Evolutionary conservation across 345 rosid species (phyloP), one percentile per base, ranked within the genome.

Genomic region (Bruguiera parviflora): DNA sequence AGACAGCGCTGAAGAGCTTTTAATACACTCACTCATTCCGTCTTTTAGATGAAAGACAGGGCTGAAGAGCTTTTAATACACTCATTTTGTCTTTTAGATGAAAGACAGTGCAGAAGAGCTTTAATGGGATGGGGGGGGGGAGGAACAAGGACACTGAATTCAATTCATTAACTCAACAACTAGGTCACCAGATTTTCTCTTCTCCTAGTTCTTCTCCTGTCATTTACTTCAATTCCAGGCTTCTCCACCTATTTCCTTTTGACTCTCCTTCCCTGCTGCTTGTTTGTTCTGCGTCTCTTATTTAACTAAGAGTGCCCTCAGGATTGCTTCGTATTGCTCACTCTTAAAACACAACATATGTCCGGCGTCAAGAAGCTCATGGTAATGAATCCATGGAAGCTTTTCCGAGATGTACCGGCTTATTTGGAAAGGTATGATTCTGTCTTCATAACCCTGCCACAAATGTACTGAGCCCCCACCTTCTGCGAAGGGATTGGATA

Each of bases 351-450:
- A 47, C 53, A 89, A 31, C 28, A 84, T 32, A 80, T 92, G 96
- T 11, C 98, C 98, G 21, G 75, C 73, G 16, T 84, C 84, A 27
- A 75, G 72, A 71, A 91, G 82, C 65, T 94, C 91, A 1, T 94
- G 91, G 77, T 89, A 89, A 16, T 64, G 84, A 68, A 91, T 84
- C 96, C 97, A 94, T 5, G 91, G 92, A 66, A 86, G 87, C 78
- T 81, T 88, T 39, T 84, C 73, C 0, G 89, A 59, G 6, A 93
- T 72, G 70, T 75, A 85, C 18, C 76, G 83, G 32, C 83, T 88
- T 31, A 91, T 43, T 57, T 79, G 66, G 3, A 27, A 66, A 0
- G 91, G 90, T 70, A 88, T 77, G 60, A 91, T 75, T 73, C 83
- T 76, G 68, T 94, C 98, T 62, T 87, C 91, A 2, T 49, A 33